Conservation (phyloP, 306 rosid species). For the barrel medic (Medicago truncatula) region MtrunA17r5.0-ANR NC_053042.1:5678501-5679000, state of each 20-base stretch:
- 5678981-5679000: constrained; percentile 19
- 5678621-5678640: constrained; percentile 23
- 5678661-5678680: constrained; percentile 20
- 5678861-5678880: constrained; percentile 66
- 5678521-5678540: constrained; percentile 21
- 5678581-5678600: constrained; percentile 37
- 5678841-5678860: constrained; percentile 73
- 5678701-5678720: constrained; percentile 15
- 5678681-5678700: constrained; percentile 18
- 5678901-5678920: constrained; percentile 95
- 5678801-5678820: constrained; percentile 87
- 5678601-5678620: constrained; percentile 12
- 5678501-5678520: background rate
- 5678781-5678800: constrained; percentile 94
- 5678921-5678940: constrained; percentile 68
- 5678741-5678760: constrained; percentile 84
- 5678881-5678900: constrained; percentile 89
- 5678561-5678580: constrained; percentile 5
- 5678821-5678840: constrained; percentile 91
- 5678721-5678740: constrained; percentile 27
- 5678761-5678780: constrained; percentile 99
- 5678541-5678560: constrained; percentile 29
- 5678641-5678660: constrained; percentile 24
- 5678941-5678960: constrained; percentile 1
- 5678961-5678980: constrained; percentile 22